phyloP scores from a whole-genome alignment of 139 green algal genomes.

The Micromonas pusilla region DNA sequence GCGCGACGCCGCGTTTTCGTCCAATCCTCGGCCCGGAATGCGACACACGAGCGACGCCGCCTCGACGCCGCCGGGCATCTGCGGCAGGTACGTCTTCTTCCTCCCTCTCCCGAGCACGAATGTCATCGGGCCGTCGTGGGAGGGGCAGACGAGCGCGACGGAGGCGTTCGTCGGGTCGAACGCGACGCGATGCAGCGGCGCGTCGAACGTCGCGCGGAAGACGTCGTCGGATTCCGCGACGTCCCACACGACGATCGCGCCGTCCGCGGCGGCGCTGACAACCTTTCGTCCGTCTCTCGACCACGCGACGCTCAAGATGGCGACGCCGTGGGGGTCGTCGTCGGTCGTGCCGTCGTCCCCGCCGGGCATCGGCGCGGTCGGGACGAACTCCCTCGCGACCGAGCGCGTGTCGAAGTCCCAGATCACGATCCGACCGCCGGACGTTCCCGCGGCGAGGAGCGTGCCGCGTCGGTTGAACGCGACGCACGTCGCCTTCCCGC shows the following conservation, averaged over 20 bases:
- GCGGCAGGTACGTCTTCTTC: conserved; percentile 4
- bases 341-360: conserved; percentile 4
- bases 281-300: conserved; percentile 57
- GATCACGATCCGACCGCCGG: conserved; percentile 62
- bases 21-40: neutral
- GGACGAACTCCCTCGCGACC: conserved; percentile 41
- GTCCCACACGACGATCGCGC: conserved; percentile 55
- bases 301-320: conserved; percentile 61
- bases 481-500: conserved; percentile 39
- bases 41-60: neutral
- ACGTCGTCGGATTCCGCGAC: conserved; percentile 34
- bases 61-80: conserved; percentile 1
- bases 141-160: neutral
- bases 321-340: conserved; percentile 10
- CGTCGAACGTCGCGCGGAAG: neutral
- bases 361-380: neutral
- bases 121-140: conserved; percentile 43
- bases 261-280: conserved; percentile 47
- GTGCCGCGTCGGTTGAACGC: conserved; percentile 73
- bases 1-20: neutral
- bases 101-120: conserved; percentile 37
- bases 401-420: conserved; percentile 79
- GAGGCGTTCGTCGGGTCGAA: neutral
- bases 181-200: neutral
- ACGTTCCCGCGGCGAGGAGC: conserved; percentile 67